Evolutionary conservation across 2,329 filamentous ascomycete species (phyloP).

Genomic region (Davidsoniella virescens): DNA sequence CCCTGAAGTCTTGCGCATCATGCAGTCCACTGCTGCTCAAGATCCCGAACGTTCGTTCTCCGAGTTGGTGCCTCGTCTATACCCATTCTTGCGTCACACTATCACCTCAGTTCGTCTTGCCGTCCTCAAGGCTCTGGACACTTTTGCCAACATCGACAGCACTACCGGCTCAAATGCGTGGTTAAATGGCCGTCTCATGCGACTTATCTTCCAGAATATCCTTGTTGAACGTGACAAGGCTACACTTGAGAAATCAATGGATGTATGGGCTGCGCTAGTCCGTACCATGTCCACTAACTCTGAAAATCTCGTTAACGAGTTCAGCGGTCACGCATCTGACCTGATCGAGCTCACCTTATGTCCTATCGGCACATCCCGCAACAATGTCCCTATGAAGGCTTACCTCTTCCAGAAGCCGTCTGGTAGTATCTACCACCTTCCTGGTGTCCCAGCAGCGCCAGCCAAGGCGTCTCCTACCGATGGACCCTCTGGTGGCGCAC

Average conservation of each 20-base stretch:
- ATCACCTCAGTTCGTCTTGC: constrained; percentile 91
- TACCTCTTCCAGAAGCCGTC: constrained; percentile 86
- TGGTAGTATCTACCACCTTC: constrained; percentile 57
- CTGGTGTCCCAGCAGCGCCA: constrained; percentile 15
- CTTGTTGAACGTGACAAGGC: constrained; percentile 79
- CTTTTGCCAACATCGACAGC: constrained; percentile 75
- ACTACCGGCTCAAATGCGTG: constrained; percentile 52
- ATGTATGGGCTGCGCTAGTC: constrained; percentile 73
- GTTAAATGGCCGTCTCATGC: constrained; percentile 78
- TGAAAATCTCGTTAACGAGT: constrained; percentile 52
- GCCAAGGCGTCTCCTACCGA: constrained; percentile 27
- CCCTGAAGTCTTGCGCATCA: constrained; percentile 77
- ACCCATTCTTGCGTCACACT: constrained; percentile 90
- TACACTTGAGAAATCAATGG: constrained; percentile 66
- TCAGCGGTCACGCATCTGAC: constrained; percentile 59
- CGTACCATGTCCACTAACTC: constrained; percentile 49
- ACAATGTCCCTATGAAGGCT: constrained; percentile 84
- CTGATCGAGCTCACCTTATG: constrained; percentile 74
- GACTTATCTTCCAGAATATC: constrained; percentile 87
- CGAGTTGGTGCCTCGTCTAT: constrained; percentile 79
- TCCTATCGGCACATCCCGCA: constrained; percentile 78
- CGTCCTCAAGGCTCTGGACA: constrained; percentile 80
- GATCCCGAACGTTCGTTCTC: constrained; percentile 83
- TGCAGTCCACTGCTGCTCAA: constrained; percentile 74
- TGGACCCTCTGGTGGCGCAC: constrained; percentile 24